phyloP scores from a whole-genome alignment of 352 stramenopile genomes.

The Pythium volutum region DNA sequence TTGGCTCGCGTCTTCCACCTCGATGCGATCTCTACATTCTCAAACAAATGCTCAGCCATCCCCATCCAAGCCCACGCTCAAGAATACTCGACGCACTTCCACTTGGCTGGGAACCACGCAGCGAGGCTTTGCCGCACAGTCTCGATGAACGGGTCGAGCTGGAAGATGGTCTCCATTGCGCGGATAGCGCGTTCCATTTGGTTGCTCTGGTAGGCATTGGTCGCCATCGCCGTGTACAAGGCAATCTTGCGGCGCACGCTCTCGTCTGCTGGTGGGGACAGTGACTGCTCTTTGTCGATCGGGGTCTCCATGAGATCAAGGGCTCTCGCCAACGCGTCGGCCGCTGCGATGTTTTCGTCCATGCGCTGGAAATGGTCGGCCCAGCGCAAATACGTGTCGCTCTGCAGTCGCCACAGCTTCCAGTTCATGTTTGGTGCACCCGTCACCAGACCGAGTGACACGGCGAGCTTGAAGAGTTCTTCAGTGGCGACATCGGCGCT shows the following conservation, averaged over 20 bases:
- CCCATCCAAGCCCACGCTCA: neutral
- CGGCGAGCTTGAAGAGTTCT: constrained; percentile 37
- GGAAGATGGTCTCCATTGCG: constrained; percentile 63
- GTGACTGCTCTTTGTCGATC: neutral
- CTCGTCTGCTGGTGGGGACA: neutral
- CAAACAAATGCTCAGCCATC: neutral
- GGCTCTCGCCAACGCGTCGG: constrained; percentile 47
- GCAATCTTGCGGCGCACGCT: constrained; percentile 25
- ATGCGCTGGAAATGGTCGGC: constrained; percentile 47
- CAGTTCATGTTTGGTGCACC: constrained; percentile 24
- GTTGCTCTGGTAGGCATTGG: constrained; percentile 71
- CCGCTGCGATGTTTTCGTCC: constrained; percentile 43
- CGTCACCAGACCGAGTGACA: constrained; percentile 2
- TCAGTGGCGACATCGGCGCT: constrained; percentile 47
- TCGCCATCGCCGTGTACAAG: constrained; percentile 53
- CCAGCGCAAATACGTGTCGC: constrained; percentile 44
- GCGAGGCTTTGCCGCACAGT: constrained; percentile 50
- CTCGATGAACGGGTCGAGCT: constrained; percentile 50
- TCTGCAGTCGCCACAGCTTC: constrained; percentile 38
- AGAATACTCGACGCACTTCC: constrained; percentile 40
- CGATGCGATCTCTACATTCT: constrained; percentile 43
- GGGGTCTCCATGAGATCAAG: constrained; percentile 45
- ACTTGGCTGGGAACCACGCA: constrained; percentile 69
- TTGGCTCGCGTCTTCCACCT: constrained; percentile 65
- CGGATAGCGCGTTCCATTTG: constrained; percentile 76